Percentiles rank a stretch among this genome's conserved stretches.
Evolutionary conservation across 2,329 filamentous ascomycete genomes (phyloP).

Genomic region (Ascochyta viciae-villosae): DNA sequence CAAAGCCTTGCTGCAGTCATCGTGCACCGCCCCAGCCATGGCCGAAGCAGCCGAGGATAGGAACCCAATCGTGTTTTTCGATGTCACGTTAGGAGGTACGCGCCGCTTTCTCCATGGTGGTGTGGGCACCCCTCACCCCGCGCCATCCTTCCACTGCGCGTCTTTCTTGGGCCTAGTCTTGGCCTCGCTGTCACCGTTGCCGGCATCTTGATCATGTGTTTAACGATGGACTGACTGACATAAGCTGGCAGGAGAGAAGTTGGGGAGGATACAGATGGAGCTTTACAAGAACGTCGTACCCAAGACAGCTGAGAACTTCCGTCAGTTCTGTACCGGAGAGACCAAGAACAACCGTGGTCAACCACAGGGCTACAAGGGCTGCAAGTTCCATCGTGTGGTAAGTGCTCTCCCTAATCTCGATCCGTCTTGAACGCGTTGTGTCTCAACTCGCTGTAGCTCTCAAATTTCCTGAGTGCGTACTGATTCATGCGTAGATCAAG

Average conservation of each 20-base stretch:
- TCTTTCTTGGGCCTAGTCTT: slow-evolving; percentile 18
- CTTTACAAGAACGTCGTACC: slow-evolving; percentile 86
- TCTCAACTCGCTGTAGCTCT: not conserved
- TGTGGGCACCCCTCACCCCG: slow-evolving; percentile 19
- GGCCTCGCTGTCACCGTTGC: slow-evolving; percentile 5
- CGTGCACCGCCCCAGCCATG: slow-evolving; percentile 45
- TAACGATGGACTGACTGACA: slow-evolving; percentile 28
- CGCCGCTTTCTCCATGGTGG: slow-evolving; percentile 20
- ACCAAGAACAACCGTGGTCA: slow-evolving; percentile 77
- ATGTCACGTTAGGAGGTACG: slow-evolving; percentile 79
- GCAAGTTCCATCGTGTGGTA: slow-evolving; percentile 93
- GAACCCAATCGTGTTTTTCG: slow-evolving; percentile 72
- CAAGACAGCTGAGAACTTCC: slow-evolving; percentile 94
- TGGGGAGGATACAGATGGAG: slow-evolving; percentile 57
- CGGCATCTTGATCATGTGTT: slow-evolving; percentile 5
- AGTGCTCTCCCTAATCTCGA: slow-evolving; percentile 44
- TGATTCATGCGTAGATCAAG: slow-evolving; percentile 69
- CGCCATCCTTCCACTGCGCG: slow-evolving; percentile 12
- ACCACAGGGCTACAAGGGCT: slow-evolving; percentile 92
- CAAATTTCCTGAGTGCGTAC: not conserved
- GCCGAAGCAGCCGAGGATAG: slow-evolving; percentile 40
- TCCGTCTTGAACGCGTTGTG: not conserved
- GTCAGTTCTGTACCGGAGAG: slow-evolving; percentile 95
- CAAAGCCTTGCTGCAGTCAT: slow-evolving; percentile 20
- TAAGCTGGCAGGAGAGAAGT: slow-evolving; percentile 41